Evolutionary conservation across 108 stramenopile genomes (phyloP), one percentile per base, ranked within the genome.

Genomic region (Nannochloropsis granulata): DNA sequence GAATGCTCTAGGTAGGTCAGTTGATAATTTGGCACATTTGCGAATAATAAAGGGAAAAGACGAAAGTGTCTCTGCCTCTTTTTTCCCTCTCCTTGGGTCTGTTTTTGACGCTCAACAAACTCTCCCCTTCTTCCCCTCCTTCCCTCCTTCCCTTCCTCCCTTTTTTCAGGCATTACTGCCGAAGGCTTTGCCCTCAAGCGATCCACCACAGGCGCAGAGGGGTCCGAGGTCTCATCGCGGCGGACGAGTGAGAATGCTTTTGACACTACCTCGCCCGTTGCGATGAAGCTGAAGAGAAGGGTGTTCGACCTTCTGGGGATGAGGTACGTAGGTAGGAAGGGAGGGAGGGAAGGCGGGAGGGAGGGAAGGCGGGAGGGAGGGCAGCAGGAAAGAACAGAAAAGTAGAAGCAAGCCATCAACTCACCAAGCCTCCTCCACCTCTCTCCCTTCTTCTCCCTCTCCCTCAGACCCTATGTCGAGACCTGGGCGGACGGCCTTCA

Each of bases 401-500:
- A 34, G 34, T 34, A 34, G 34, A 34, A 34, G 34, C 5, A 34
- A 34, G 34, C 34, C 34, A 34, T 34, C 34, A 34, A 34, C 34
- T 34, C 34, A 34, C 34, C 2, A 34, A 34, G 1, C 1, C 5
- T 5, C 34, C 5, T 1, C 5, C 34, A 1, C 34, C 34, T 34
- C 34, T 5, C 34, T 34, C 34, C 34, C 34, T 34, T 5, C n/a
- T 7, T 71, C 45, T 46, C 16, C 45, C n/a, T 11, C n/a, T 71
- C n/a, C 56, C 56, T 71, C 11, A 71, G 56, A 11, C 56, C 56
- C 56, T 96, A 95, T 83, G 87, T 82, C 44, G 93, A 96, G 84
- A 88, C 84, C 9, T 89, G 93, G 83, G 93, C 95, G 12, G 97
- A 98, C 91, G 97, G 96, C 8, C 89, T 97, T 25, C 56, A 71